Evolutionary conservation across 2,329 filamentous ascomycete genomes (phyloP).

Genomic region (Lasiodiplodia theobromae): DNA sequence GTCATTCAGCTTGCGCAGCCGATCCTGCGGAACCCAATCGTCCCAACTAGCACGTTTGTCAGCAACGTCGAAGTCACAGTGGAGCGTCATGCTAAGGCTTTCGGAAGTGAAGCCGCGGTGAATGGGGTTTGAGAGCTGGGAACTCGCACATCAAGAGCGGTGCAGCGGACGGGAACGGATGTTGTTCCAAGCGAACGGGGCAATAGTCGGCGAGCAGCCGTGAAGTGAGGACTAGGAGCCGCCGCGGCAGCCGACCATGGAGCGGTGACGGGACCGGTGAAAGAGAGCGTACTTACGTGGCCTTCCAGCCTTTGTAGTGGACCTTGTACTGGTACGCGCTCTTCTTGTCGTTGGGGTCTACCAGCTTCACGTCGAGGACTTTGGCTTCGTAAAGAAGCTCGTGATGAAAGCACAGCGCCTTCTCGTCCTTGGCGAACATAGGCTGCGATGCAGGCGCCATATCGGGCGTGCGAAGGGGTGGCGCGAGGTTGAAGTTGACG

Average conservation of each 20-base stretch:
- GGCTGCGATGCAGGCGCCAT: slow-evolving; percentile 67
- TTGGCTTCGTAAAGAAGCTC: slow-evolving; percentile 98
- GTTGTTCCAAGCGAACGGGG: neutral
- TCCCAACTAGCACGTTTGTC: slow-evolving; percentile 72
- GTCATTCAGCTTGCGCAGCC: slow-evolving; percentile 90
- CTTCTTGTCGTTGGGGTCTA: slow-evolving; percentile 70
- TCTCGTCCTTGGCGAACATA: slow-evolving; percentile 79
- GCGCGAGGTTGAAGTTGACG: slow-evolving; percentile 14
- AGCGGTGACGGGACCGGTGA: slow-evolving; percentile 25
- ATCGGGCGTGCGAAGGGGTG: slow-evolving; percentile 40
- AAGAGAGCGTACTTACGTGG: slow-evolving; percentile 69
- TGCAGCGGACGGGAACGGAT: slow-evolving; percentile 8
- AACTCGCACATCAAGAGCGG: neutral
- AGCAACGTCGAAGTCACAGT: slow-evolving; percentile 12
- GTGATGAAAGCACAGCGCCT: slow-evolving; percentile 95
- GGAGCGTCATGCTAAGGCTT: slow-evolving; percentile 1
- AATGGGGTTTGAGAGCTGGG: neutral
- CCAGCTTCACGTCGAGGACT: slow-evolving; percentile 77
- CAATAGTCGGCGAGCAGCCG: slow-evolving; percentile 33
- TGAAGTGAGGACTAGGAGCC: slow-evolving; percentile 29
- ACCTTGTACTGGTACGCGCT: slow-evolving; percentile 87
- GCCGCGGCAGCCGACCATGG: slow-evolving; percentile 4
- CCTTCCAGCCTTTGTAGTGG: slow-evolving; percentile 99
- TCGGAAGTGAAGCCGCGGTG: neutral
- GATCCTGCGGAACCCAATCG: slow-evolving; percentile 95